Evolutionary conservation across 1,284 basidiomycete species (phyloP).

Genomic region (Calocybe gambosa): DNA sequence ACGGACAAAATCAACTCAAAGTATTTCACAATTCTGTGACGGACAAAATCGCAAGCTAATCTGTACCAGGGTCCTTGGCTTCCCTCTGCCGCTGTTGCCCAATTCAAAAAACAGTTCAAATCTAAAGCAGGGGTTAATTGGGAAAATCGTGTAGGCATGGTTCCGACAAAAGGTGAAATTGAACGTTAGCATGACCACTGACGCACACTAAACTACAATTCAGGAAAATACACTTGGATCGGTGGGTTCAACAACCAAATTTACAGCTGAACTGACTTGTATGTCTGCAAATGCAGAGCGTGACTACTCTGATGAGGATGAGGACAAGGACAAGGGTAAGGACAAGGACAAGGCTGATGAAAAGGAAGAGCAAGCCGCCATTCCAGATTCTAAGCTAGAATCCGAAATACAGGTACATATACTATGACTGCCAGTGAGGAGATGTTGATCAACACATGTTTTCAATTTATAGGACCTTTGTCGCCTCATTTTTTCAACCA

Average conservation of each 20-base stretch:
- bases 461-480: constrained; percentile 36
- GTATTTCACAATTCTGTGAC: constrained; percentile 22
- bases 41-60: neutral
- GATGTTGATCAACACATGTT: neutral
- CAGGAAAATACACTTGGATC: constrained; percentile 59
- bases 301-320: constrained; percentile 41
- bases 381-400: constrained; percentile 43
- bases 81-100: constrained; percentile 31
- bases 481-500: constrained; percentile 51
- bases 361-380: constrained; percentile 36
- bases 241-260: constrained; percentile 27
- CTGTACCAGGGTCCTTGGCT: constrained; percentile 28
- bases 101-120: constrained; percentile 62
- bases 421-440: neutral
- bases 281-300: constrained; percentile 33
- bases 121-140: constrained; percentile 46
- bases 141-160: constrained; percentile 51
- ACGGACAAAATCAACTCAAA: constrained; percentile 45
- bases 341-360: constrained; percentile 22
- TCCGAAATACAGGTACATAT: constrained; percentile 40
- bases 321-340: constrained; percentile 27
- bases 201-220: constrained; percentile 1
- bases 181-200: neutral
- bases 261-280: neutral
- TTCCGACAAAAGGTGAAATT: constrained; percentile 41